A percentile compares a stretch with the other conserved stretches of the same genome.
These are phyloP conservation scores for Flammula alnicola DNA, from an alignment of 1,284 basidiomycete genomes.

Conservation along the genomic window DNA sequence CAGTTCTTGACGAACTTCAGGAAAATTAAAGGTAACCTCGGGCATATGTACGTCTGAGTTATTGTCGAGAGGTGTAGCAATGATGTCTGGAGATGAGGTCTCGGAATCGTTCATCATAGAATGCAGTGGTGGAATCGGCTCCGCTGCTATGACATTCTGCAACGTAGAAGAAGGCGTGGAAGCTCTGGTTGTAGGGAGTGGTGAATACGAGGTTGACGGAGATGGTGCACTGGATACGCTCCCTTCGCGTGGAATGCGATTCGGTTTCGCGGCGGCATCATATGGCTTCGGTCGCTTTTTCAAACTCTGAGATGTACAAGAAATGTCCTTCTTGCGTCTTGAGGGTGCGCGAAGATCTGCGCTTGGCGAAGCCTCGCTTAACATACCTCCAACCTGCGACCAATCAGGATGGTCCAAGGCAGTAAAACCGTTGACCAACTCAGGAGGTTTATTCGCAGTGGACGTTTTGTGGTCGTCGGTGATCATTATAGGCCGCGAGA, in stretches of 20 bases:
- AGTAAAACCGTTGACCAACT: slow-evolving; percentile 34
- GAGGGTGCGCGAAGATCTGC: slow-evolving; percentile 41
- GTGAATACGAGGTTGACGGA: slow-evolving; percentile 47
- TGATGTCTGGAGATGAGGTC: slow-evolving; percentile 46
- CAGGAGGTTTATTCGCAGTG: slow-evolving; percentile 34
- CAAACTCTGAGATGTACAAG: slow-evolving; percentile 24
- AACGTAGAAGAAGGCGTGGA: slow-evolving; percentile 48
- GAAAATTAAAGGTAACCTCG: slow-evolving; percentile 25
- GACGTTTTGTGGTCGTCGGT: slow-evolving; percentile 97
- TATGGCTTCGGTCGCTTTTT: slow-evolving; percentile 66
- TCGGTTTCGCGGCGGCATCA: slow-evolving; percentile 50
- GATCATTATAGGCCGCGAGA: slow-evolving; percentile 95
- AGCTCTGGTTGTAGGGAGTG: slow-evolving; percentile 51
- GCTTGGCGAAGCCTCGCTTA: slow-evolving; percentile 29
- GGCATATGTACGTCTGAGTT: slow-evolving; percentile 41
- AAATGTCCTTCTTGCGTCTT: slow-evolving; percentile 46
- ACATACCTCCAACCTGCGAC: slow-evolving; percentile 37
- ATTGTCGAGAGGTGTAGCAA: slow-evolving; percentile 44
- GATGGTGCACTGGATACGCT: slow-evolving; percentile 58
- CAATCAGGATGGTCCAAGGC: slow-evolving; percentile 48
- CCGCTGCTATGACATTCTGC: slow-evolving; percentile 32
- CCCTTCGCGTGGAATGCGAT: slow-evolving; percentile 51
- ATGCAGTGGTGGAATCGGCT: slow-evolving; percentile 38
- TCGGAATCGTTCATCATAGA: slow-evolving; percentile 43
- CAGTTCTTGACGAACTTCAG: slow-evolving; percentile 29